Evolutionary conservation across 495 filamentous ascomycete genomes (phyloP).

Genomic region (Neurospora intermedia): DNA sequence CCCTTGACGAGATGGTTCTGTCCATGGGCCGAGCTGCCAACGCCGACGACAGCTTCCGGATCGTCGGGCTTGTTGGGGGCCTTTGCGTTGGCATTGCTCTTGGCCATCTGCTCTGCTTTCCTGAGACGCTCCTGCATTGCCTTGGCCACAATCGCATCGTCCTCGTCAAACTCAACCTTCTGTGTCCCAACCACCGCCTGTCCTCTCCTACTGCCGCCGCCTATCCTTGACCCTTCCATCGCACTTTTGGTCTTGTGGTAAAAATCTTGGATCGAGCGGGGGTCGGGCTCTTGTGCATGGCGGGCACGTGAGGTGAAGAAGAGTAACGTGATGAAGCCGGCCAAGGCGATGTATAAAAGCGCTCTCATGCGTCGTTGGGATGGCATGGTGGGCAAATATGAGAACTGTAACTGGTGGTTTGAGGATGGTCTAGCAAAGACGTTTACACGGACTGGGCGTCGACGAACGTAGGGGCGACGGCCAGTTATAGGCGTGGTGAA

Average conservation of each 20-base stretch:
- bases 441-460: neutral
- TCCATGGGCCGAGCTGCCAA: conserved; percentile 51
- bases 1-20: conserved; percentile 37
- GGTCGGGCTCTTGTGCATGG: conserved; percentile 23
- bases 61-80: conserved; percentile 43
- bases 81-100: conserved; percentile 42
- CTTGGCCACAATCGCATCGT: conserved; percentile 28
- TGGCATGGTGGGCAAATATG: conserved; percentile 44
- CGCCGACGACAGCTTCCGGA: conserved; percentile 35
- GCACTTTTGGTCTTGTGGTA: conserved; percentile 46
- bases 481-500: neutral
- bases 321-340: conserved; percentile 46
- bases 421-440: neutral
- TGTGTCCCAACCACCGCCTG: conserved; percentile 25
- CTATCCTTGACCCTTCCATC: conserved; percentile 24
- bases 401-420: neutral
- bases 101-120: conserved; percentile 44
- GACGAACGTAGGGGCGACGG: neutral
- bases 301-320: conserved; percentile 47
- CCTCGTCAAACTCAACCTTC: conserved; percentile 36
- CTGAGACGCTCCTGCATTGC: conserved; percentile 34
- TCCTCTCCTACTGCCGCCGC: conserved; percentile 2
- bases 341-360: conserved; percentile 45
- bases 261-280: conserved; percentile 36
- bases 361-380: conserved; percentile 57